A percentile compares a stretch with the other conserved stretches of the same genome.
Conservation (phyloP, 176 grass and related monocot genomes). For the Ensete ventricosum region DNA sequence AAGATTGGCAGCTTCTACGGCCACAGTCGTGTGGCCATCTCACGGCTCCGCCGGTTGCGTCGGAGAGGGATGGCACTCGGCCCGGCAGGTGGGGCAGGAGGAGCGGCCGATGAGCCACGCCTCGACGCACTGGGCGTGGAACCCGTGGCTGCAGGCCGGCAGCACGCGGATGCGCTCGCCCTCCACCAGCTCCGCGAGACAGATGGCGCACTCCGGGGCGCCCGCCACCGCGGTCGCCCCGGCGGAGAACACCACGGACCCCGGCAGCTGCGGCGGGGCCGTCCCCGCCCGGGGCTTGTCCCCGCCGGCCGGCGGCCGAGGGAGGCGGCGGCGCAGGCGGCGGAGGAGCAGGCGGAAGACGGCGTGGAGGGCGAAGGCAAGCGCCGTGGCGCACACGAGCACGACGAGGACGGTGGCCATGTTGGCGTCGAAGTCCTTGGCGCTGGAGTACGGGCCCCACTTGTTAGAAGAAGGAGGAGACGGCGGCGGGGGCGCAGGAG, state of each 20-base stretch:
- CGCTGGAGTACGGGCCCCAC: conserved; percentile 60
- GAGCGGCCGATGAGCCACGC: conserved; percentile 10
- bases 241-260: conserved; percentile 16
- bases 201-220: neutral
- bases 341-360: conserved; percentile 48
- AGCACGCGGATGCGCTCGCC: conserved; percentile 26
- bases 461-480: conserved; percentile 1
- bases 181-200: neutral
- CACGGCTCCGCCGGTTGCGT: neutral
- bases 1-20: too few species aligned
- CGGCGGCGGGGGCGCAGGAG: conserved; percentile 25
- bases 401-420: conserved; percentile 80
- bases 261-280: conserved; percentile 21
- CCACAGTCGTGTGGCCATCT: neutral
- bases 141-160: conserved; percentile 28
- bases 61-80: neutral
- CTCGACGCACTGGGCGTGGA: conserved; percentile 23
- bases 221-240: neutral
- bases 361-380: conserved; percentile 82
- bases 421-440: conserved; percentile 70
- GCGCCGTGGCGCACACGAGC: conserved; percentile 60
- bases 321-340: conserved; percentile 7
- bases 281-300: neutral
- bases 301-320: conserved; percentile 18
- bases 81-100: conserved; percentile 20